Conservation (phyloP, 2,329 filamentous ascomycete genomes). For the Chaetomiaceae sp. region DNA sequence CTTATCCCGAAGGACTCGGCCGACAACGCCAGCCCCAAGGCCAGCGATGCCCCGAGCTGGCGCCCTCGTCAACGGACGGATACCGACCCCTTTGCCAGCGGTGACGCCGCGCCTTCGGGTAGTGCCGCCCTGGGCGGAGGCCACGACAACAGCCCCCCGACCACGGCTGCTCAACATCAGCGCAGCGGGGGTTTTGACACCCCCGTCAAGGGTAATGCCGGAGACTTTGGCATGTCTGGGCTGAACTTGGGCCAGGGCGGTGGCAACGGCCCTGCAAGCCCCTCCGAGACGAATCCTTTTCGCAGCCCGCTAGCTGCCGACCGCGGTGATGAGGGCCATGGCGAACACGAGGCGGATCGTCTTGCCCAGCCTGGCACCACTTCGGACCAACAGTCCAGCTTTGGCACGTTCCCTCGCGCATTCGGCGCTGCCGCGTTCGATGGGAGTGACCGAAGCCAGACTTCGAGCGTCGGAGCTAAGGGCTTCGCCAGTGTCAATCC, state of each 20-base stretch:
- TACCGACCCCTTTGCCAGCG: constrained; percentile 62
- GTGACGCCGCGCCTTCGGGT: constrained; percentile 59
- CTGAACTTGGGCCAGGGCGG: constrained; percentile 54
- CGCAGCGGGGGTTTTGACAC: constrained; percentile 46
- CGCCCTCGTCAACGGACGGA: constrained; percentile 61
- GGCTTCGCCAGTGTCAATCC: constrained; percentile 61
- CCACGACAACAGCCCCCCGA: constrained; percentile 59
- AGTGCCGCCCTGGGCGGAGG: constrained; percentile 71
- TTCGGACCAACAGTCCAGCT: constrained; percentile 43
- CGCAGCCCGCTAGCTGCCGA: constrained; percentile 84
- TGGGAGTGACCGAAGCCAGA: constrained; percentile 86
- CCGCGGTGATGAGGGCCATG: constrained; percentile 47
- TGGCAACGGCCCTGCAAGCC: constrained; percentile 73
- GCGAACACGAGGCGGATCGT: constrained; percentile 49
- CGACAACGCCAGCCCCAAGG: constrained; percentile 55
- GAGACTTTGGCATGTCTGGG: constrained; percentile 60
- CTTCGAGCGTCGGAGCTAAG: constrained; percentile 78
- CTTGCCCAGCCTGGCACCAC: constrained; percentile 39
- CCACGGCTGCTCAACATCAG: constrained; percentile 31
- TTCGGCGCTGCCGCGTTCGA: constrained; percentile 52
- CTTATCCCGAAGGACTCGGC: constrained; percentile 72
- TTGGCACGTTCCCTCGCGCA: constrained; percentile 51
- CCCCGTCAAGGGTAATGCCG: constrained; percentile 48
- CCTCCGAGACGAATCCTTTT: constrained; percentile 93
- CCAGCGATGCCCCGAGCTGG: constrained; percentile 50